These are phyloP conservation scores for Brassica incana DNA, from an alignment of 345 rosid genomes.

Conservation along the genomic window DNA sequence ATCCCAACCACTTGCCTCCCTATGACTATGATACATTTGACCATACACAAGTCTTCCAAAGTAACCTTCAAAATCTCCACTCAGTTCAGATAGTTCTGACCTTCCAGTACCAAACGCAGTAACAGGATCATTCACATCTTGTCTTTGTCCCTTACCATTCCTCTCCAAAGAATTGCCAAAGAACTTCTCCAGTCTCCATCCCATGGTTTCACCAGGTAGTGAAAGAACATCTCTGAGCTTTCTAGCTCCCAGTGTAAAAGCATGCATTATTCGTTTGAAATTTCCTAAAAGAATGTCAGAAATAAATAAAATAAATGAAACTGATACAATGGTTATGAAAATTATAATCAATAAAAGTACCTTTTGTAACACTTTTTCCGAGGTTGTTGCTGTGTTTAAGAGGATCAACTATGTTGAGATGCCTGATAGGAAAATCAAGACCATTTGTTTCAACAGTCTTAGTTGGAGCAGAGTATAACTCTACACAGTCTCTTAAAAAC, in stretches of 20 bases:
- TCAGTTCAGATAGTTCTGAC: conserved; percentile 56
- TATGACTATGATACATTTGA: conserved; percentile 50
- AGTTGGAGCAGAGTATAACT: conserved; percentile 48
- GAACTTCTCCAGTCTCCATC: conserved; percentile 60
- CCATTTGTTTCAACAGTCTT: conserved; percentile 43
- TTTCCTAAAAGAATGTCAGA: conserved; percentile 48
- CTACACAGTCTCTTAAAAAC: conserved; percentile 52
- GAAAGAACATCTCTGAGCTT: conserved; percentile 57
- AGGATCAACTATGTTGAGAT: conserved; percentile 86
- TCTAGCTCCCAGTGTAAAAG: conserved; percentile 58
- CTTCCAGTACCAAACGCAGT: conserved; percentile 81
- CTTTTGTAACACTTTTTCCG: conserved; percentile 86
- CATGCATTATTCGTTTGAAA: conserved; percentile 64
- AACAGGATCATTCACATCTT: conserved; percentile 64
- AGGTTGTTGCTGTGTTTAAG: conserved; percentile 78
- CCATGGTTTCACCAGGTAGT: conserved; percentile 64
- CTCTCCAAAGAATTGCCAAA: conserved; percentile 67
- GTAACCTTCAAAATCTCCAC: conserved; percentile 56
- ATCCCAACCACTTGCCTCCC: conserved; percentile 40
- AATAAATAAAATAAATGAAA: neutral
- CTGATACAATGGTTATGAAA: neutral
- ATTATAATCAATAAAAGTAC: conserved; percentile 38
- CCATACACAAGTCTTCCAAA: conserved; percentile 50
- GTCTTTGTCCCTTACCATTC: conserved; percentile 84
- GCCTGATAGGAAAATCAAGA: conserved; percentile 53